Evolutionary conservation across 2,329 filamentous ascomycete species (phyloP).

Genomic region (Apiospora marii): DNA sequence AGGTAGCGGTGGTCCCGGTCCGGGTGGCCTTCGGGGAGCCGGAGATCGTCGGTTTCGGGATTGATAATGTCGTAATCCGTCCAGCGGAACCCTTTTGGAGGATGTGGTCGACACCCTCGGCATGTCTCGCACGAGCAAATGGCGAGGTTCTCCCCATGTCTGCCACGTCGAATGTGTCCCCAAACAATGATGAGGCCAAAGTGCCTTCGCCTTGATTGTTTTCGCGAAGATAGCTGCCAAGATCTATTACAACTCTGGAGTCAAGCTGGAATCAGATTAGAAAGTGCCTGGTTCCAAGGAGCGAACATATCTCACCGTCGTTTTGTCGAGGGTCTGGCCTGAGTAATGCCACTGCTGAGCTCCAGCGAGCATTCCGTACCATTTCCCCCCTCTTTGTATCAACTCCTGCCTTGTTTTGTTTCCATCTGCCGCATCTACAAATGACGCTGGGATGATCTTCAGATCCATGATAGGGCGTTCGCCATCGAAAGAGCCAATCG

Average conservation of each 20-base stretch:
- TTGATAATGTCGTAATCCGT: background rate
- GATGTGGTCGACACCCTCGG: background rate
- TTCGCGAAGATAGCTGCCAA: background rate
- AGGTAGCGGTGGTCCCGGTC: background rate
- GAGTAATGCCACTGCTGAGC: slow-evolving; percentile 1
- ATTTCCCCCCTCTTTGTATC: background rate
- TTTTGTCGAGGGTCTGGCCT: background rate
- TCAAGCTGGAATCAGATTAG: background rate
- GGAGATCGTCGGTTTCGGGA: background rate
- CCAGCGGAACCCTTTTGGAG: background rate
- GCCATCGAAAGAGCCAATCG: background rate
- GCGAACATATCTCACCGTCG: background rate
- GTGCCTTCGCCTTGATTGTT: background rate
- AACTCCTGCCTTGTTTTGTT: background rate
- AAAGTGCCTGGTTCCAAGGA: background rate
- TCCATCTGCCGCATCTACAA: background rate
- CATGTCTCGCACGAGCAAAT: background rate
- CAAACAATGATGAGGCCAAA: background rate
- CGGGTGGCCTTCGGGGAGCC: background rate
- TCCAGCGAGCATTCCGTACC: background rate
- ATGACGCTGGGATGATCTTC: background rate
- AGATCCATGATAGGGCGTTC: background rate
- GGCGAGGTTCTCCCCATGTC: background rate
- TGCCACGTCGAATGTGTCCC: background rate
- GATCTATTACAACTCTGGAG: background rate